A percentile compares a stretch with the other conserved stretches of the same genome.
phyloP scores from a whole-genome alignment of 1,139 yeast species.

The Blastobotrys serpentis region DNA sequence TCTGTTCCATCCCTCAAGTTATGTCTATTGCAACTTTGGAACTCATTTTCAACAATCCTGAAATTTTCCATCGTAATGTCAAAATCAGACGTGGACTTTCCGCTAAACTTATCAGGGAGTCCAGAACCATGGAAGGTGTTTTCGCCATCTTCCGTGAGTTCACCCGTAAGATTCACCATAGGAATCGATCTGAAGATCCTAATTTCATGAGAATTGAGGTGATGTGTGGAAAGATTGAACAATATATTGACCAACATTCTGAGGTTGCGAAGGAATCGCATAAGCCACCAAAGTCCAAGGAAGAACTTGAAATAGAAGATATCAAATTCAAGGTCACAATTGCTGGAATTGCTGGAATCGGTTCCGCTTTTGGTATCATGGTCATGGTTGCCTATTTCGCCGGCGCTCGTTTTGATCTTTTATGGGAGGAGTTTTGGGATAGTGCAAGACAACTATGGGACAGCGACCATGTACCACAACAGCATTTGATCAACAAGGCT shows the following conservation, averaged over 20 bases:
- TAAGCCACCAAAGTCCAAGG: conserved; percentile 20
- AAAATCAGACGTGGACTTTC: conserved; percentile 95
- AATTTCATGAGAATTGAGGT: conserved; percentile 82
- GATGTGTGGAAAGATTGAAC: conserved; percentile 83
- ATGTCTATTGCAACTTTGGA: conserved; percentile 97
- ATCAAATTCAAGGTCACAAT: conserved; percentile 24
- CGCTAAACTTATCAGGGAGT: conserved; percentile 66
- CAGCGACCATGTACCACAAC: background rate
- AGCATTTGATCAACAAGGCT: conserved; percentile 1
- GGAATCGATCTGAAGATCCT: conserved; percentile 78
- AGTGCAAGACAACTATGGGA: conserved; percentile 18
- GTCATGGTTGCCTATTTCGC: conserved; percentile 28
- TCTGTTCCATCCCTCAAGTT: conserved; percentile 97
- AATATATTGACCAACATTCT: conserved; percentile 60
- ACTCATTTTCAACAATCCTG: conserved; percentile 76
- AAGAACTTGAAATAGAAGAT: conserved; percentile 21
- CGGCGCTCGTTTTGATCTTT: conserved; percentile 35
- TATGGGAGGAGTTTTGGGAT: conserved; percentile 20
- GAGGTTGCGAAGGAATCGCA: background rate
- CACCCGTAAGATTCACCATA: conserved; percentile 72
- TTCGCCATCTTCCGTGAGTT: conserved; percentile 72
- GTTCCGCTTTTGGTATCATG: conserved; percentile 29
- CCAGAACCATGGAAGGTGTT: conserved; percentile 75
- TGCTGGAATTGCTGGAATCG: conserved; percentile 25
- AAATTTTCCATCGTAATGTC: conserved; percentile 66